Evolutionary conservation across 192 early-diverging fungal genomes (phyloP).

Genomic region (Dissophora globulifera): DNA sequence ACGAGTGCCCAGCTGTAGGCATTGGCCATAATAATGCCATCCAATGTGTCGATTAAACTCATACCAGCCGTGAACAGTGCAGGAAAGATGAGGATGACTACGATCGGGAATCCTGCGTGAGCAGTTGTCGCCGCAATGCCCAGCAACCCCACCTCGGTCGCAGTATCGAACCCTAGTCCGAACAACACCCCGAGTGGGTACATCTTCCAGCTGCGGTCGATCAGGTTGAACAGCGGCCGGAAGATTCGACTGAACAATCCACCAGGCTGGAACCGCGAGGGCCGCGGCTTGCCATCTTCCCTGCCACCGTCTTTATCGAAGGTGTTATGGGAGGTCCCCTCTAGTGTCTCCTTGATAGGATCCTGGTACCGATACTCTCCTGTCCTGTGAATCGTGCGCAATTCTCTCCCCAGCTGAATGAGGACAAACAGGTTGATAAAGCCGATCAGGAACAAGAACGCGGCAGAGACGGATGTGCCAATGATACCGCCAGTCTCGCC

Average conservation of each 20-base stretch:
- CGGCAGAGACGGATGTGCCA: slow-evolving; percentile 67
- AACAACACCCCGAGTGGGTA: slow-evolving; percentile 71
- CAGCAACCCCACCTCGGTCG: slow-evolving; percentile 70
- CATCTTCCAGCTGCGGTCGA: slow-evolving; percentile 74
- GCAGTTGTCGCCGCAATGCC: slow-evolving; percentile 67
- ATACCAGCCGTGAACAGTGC: slow-evolving; percentile 75
- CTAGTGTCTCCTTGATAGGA: slow-evolving; percentile 10
- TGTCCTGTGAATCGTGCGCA: slow-evolving; percentile 1
- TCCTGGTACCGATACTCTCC: slow-evolving; percentile 20
- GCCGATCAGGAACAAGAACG: slow-evolving; percentile 71
- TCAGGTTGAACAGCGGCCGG: slow-evolving; percentile 58
- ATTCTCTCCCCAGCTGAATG: slow-evolving; percentile 36
- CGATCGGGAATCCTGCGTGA: slow-evolving; percentile 56
- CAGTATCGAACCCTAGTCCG: slow-evolving; percentile 81
- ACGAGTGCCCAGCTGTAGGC: slow-evolving; percentile 73
- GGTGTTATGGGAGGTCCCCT: background rate
- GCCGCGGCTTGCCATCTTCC: too few species aligned
- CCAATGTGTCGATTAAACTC: slow-evolving; percentile 74
- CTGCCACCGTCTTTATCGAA: background rate
- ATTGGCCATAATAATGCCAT: slow-evolving; percentile 73
- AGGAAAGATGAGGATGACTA: slow-evolving; percentile 68
- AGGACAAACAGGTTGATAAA: slow-evolving; percentile 61
- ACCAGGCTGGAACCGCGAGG: slow-evolving; percentile 5
- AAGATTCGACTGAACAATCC: slow-evolving; percentile 62
- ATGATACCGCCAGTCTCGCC: slow-evolving; percentile 61